Conservation (phyloP, 2,329 filamentous ascomycete species). For the Phaeomoniella chlamydospora region DNA sequence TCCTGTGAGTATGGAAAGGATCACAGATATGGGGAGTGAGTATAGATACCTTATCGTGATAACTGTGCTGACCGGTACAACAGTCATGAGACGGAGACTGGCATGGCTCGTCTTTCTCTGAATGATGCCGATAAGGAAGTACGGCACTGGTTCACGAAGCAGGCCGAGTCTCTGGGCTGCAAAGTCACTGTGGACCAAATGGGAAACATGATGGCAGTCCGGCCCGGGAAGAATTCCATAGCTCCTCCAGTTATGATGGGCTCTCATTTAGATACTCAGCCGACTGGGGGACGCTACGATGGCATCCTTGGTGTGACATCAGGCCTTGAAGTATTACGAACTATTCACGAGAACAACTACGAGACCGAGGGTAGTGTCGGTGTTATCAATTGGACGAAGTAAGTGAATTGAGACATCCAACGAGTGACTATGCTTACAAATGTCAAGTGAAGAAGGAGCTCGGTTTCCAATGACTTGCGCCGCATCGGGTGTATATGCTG, state of each 20-base stretch:
- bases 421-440: slow-evolving; percentile 6
- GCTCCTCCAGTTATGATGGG: slow-evolving; percentile 54
- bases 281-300: slow-evolving; percentile 53
- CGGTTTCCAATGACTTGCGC: slow-evolving; percentile 65
- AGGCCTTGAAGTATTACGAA: slow-evolving; percentile 57
- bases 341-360: slow-evolving; percentile 51
- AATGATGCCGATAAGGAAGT: slow-evolving; percentile 57
- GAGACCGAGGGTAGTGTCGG: slow-evolving; percentile 59
- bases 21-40: slow-evolving; percentile 12
- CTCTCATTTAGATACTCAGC: slow-evolving; percentile 39
- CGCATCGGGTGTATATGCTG: slow-evolving; percentile 64
- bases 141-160: slow-evolving; percentile 61
- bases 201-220: slow-evolving; percentile 67
- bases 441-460: slow-evolving; percentile 58
- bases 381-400: slow-evolving; percentile 68
- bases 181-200: slow-evolving; percentile 56
- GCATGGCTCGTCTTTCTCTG: slow-evolving; percentile 62
- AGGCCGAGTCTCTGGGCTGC: slow-evolving; percentile 50
- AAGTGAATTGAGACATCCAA: slow-evolving; percentile 13
- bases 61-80: neutral
- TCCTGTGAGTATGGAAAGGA: slow-evolving; percentile 12
- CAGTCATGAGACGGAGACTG: slow-evolving; percentile 47
- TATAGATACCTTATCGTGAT: slow-evolving; percentile 1
- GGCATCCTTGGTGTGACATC: slow-evolving; percentile 63
- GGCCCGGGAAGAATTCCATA: slow-evolving; percentile 42